phyloP scores from a whole-genome alignment of 1,284 basidiomycete species.

The Porogramme epimiltina region DNA sequence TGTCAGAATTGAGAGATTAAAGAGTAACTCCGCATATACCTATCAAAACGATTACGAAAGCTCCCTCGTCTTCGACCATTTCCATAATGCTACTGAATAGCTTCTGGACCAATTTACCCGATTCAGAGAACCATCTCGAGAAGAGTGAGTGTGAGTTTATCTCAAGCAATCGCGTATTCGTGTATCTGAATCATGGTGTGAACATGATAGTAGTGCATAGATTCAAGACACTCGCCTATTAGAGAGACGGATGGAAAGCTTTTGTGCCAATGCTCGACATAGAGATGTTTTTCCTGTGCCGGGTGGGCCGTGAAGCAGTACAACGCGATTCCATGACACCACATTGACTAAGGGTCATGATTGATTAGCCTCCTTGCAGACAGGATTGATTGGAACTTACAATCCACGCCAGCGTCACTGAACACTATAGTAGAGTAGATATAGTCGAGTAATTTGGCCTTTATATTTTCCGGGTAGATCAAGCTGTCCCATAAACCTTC shows the following conservation, averaged over 20 bases:
- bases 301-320: conserved; percentile 94
- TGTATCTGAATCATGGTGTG: conserved; percentile 57
- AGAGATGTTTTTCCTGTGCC: conserved; percentile 98
- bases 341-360: conserved; percentile 70
- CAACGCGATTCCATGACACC: conserved; percentile 93
- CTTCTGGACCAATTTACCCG: conserved; percentile 95
- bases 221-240: conserved; percentile 51
- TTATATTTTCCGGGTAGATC: conserved; percentile 90
- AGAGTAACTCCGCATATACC: conserved; percentile 45
- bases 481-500: conserved; percentile 93
- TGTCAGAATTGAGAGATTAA: not conserved
- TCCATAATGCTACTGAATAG: conserved; percentile 90
- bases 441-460: conserved; percentile 87
- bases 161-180: conserved; percentile 86
- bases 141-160: conserved; percentile 98
- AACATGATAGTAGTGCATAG: not conserved
- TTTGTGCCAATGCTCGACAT: conserved; percentile 94
- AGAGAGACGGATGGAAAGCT: conserved; percentile 89
- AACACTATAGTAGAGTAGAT: conserved; percentile 92
- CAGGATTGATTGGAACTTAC: conserved; percentile 46
- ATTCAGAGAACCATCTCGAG: conserved; percentile 98
- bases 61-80: conserved; percentile 86
- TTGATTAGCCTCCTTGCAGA: not conserved
- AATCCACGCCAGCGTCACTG: conserved; percentile 87
- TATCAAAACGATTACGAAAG: conserved; percentile 94